A percentile compares a stretch with the other conserved stretches of the same genome.
These are phyloP conservation scores for Diutina sp. DNA, from an alignment of 1,139 yeast species.

Conservation along the genomic window DNA sequence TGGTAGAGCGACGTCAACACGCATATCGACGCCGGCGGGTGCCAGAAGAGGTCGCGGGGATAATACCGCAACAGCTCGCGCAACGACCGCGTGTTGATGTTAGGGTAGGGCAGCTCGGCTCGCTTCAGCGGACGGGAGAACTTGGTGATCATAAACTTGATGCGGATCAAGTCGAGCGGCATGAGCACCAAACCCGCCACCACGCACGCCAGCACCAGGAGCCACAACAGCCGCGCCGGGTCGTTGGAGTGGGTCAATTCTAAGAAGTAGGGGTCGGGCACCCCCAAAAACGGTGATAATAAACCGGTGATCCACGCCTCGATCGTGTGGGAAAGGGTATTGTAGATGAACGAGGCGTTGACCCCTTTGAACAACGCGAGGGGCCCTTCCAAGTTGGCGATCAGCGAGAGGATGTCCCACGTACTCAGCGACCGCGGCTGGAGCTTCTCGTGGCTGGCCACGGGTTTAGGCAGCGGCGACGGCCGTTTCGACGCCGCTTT, in stretches of 20 bases:
- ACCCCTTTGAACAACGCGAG: conserved; percentile 78
- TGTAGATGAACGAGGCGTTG: conserved; percentile 73
- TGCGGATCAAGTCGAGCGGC: conserved; percentile 73
- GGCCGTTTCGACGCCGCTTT: not conserved
- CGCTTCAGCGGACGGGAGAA: conserved; percentile 10
- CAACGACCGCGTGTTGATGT: conserved; percentile 15
- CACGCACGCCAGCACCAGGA: conserved; percentile 62
- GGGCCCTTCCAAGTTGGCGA: conserved; percentile 69
- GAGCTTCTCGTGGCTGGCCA: conserved; percentile 19
- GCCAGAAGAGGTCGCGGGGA: conserved; percentile 27
- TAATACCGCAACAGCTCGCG: conserved; percentile 23
- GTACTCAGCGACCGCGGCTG: conserved; percentile 57
- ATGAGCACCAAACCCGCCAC: conserved; percentile 65
- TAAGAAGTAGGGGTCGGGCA: conserved; percentile 86
- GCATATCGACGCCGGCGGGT: conserved; percentile 44
- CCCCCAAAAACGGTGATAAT: conserved; percentile 63
- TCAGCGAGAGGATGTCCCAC: conserved; percentile 55
- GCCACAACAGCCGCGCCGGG: conserved; percentile 51
- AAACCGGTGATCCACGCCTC: conserved; percentile 92
- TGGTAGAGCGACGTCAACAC: conserved; percentile 47
- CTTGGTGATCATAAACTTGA: conserved; percentile 60
- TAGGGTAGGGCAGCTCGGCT: conserved; percentile 6
- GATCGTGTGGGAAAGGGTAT: conserved; percentile 61
- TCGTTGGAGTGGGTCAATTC: conserved; percentile 76
- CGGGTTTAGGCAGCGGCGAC: not conserved